phyloP scores from a whole-genome alignment of 768 basidiomycete species.

The Lentinula sp. region DNA sequence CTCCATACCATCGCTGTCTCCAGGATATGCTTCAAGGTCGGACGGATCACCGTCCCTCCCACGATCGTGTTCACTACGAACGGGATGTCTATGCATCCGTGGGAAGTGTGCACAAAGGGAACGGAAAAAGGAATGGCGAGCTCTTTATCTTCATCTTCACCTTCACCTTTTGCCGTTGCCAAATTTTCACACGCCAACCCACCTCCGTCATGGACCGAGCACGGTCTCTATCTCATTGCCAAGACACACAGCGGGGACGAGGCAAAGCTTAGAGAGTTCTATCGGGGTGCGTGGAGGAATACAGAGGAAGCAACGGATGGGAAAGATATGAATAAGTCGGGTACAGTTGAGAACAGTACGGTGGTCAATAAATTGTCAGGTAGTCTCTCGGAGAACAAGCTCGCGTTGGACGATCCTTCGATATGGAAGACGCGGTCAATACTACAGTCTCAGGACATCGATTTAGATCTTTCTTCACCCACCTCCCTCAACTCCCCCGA shows the following conservation, averaged over 20 bases:
- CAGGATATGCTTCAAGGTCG: constrained; percentile 62
- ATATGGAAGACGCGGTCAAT: background rate
- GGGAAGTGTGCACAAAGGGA: background rate
- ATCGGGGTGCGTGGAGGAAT: constrained; percentile 57
- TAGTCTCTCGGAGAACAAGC: background rate
- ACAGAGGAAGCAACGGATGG: constrained; percentile 23
- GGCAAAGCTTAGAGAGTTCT: constrained; percentile 28
- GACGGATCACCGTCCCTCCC: constrained; percentile 71
- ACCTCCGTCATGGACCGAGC: constrained; percentile 40
- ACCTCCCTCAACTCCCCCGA: background rate
- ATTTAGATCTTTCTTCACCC: background rate
- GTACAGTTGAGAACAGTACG: background rate
- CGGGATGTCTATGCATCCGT: constrained; percentile 37
- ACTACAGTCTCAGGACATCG: background rate
- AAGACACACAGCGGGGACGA: constrained; percentile 25
- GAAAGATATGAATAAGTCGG: background rate
- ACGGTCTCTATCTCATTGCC: constrained; percentile 29
- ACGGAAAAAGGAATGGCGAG: background rate
- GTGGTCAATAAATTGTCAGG: background rate
- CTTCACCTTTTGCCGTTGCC: background rate
- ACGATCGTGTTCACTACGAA: constrained; percentile 51
- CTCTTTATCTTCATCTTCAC: background rate
- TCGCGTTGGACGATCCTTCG: background rate
- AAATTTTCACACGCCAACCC: constrained; percentile 27
- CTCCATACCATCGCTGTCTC: constrained; percentile 62